phyloP scores from a whole-genome alignment of 257 asterid genomes.

The Cruciata laevipes region DNA sequence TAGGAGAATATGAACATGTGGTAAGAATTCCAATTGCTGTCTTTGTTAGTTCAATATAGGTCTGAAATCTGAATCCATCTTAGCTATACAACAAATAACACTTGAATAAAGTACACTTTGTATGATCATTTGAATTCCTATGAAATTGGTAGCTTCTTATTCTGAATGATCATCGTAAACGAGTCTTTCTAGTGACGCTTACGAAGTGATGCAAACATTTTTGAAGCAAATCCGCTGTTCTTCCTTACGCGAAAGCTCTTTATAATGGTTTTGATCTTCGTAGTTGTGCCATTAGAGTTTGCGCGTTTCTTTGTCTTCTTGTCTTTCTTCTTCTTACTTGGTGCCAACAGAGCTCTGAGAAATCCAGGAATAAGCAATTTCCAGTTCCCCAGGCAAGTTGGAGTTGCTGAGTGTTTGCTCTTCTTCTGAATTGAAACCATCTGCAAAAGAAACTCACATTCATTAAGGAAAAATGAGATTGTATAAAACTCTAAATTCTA shows the following conservation, averaged over 20 bases:
- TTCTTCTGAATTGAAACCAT: slow-evolving; percentile 14
- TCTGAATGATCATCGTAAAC: no score
- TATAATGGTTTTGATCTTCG: slow-evolving; percentile 10
- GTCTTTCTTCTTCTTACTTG: not conserved
- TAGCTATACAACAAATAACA: not conserved
- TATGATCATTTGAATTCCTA: not conserved
- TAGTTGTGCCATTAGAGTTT: not conserved
- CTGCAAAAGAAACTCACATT: slow-evolving; percentile 21
- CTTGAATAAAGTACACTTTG: not conserved
- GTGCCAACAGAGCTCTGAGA: slow-evolving; percentile 14
- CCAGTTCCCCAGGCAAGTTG: slow-evolving; percentile 41
- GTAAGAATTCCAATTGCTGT: slow-evolving; percentile 53
- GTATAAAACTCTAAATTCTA: no score
- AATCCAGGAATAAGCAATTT: slow-evolving; percentile 30
- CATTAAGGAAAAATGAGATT: no score
- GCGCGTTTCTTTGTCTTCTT: slow-evolving; percentile 1
- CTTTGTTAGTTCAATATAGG: slow-evolving; percentile 35
- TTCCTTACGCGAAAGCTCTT: slow-evolving; percentile 11
- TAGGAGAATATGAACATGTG: slow-evolving; percentile 37
- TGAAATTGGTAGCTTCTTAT: not conserved
- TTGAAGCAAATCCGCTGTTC: slow-evolving; percentile 12
- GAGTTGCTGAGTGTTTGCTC: slow-evolving; percentile 18
- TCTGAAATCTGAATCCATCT: not conserved
- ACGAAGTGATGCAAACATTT: slow-evolving; percentile 11
- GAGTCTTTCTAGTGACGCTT: slow-evolving; percentile 1